These are phyloP conservation scores for Boletus edulis DNA, from an alignment of 768 basidiomycete species.

Conservation along the genomic window DNA sequence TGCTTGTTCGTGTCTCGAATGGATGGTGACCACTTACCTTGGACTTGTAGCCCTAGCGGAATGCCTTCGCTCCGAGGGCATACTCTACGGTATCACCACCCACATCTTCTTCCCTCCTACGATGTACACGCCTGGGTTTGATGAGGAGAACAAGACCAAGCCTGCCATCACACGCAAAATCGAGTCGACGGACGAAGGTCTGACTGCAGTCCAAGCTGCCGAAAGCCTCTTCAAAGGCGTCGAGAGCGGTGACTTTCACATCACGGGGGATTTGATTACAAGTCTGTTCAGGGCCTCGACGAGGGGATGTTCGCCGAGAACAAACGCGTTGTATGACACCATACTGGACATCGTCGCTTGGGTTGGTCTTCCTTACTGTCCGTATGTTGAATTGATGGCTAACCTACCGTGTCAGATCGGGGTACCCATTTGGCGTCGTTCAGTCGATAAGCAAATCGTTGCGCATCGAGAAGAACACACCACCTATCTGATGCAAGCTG, in stretches of 20 bases:
- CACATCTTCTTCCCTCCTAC: conserved; percentile 84
- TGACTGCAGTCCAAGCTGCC: conserved; percentile 65
- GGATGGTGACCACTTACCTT: neutral
- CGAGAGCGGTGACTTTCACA: conserved; percentile 66
- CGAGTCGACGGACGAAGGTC: conserved; percentile 67
- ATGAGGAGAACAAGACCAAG: conserved; percentile 74
- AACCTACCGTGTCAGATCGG: conserved; percentile 37
- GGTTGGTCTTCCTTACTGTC: conserved; percentile 33
- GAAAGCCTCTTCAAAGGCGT: conserved; percentile 64
- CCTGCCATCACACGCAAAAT: conserved; percentile 73
- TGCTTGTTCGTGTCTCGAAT: neutral
- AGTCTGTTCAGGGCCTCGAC: conserved; percentile 66
- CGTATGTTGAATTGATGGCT: neutral
- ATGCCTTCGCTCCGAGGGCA: conserved; percentile 72
- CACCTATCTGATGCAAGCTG: conserved; percentile 40
- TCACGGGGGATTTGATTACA: conserved; percentile 69
- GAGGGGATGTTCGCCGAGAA: conserved; percentile 55
- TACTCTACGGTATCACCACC: conserved; percentile 72
- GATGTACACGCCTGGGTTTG: conserved; percentile 75
- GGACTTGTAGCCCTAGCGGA: conserved; percentile 69
- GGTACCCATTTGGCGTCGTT: conserved; percentile 50
- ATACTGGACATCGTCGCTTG: conserved; percentile 40
- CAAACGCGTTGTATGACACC: conserved; percentile 57
- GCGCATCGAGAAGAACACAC: conserved; percentile 47
- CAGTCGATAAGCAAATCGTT: conserved; percentile 46